Conservation (phyloP, 495 filamentous ascomycete genomes). For the Tetracladium marchalianum region DNA sequence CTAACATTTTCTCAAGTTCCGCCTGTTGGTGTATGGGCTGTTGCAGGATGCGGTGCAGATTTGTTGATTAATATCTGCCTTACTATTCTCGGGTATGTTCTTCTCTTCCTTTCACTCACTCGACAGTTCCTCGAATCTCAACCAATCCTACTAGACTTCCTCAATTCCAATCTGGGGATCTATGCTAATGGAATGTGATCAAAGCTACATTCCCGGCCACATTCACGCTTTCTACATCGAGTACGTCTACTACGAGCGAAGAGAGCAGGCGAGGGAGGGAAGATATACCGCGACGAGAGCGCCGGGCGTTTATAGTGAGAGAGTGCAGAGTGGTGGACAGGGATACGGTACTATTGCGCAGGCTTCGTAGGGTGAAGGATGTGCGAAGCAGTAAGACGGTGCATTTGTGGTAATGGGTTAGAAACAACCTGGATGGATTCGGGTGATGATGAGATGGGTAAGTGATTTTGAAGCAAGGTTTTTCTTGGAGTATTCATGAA, state of each 20-base stretch:
- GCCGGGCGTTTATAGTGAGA: conserved; percentile 72
- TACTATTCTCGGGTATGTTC: conserved; percentile 68
- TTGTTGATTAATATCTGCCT: conserved; percentile 87
- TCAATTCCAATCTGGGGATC: background rate
- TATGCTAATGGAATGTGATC: background rate
- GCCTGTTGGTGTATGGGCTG: background rate
- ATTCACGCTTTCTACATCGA: conserved; percentile 89
- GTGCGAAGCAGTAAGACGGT: background rate
- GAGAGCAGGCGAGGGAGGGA: conserved; percentile 45
- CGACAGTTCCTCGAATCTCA: too few species aligned
- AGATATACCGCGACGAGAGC: conserved; percentile 37
- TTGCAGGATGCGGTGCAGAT: conserved; percentile 67
- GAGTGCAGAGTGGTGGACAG: conserved; percentile 42
- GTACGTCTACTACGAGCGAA: conserved; percentile 75
- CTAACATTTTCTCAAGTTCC: conserved; percentile 4
- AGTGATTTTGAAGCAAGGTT: background rate
- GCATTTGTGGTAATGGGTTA: conserved; percentile 1
- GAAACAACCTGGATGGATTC: background rate
- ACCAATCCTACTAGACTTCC: background rate
- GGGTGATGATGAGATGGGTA: background rate
- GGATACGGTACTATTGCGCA: conserved; percentile 19
- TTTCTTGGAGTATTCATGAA: background rate
- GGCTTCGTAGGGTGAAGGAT: background rate
- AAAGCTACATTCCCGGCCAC: conserved; percentile 66
- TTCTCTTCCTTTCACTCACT: background rate